Evolutionary conservation across 2,329 filamentous ascomycete species (phyloP).

Genomic region (Beauveria asiatica): DNA sequence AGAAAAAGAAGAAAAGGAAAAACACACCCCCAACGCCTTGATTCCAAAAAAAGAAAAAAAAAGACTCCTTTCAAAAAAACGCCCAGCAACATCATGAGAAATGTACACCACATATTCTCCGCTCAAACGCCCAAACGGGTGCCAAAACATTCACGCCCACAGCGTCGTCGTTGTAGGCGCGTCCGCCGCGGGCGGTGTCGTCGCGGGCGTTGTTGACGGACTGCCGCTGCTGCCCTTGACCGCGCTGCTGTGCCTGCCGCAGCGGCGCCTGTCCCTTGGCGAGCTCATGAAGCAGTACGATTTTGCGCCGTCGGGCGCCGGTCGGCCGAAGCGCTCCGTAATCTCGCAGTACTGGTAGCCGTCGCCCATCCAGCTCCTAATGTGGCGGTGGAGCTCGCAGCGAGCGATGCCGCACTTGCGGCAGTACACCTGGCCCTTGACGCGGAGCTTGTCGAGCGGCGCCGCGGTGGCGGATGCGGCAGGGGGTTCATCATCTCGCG

Average conservation of each 20-base stretch:
- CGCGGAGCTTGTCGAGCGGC: conserved; percentile 38
- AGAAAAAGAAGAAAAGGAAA: no score
- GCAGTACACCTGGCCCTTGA: conserved; percentile 53
- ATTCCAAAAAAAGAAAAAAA: no score
- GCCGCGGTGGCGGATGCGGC: no score
- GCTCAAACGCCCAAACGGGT: not conserved
- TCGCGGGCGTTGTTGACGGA: not conserved
- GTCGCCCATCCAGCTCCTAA: conserved; percentile 50
- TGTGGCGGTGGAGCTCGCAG: conserved; percentile 55
- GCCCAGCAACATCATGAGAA: no score
- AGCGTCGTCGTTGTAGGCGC: not conserved
- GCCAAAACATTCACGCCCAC: not conserved
- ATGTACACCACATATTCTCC: no score
- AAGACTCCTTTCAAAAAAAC: no score
- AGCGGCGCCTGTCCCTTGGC: conserved; percentile 48
- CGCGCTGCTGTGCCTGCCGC: conserved; percentile 53
- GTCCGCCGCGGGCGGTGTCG: not conserved
- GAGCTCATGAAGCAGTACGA: conserved; percentile 51
- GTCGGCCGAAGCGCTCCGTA: conserved; percentile 46
- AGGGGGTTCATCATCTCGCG: no score
- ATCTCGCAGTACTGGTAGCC: conserved; percentile 53
- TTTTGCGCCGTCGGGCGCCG: conserved; percentile 37
- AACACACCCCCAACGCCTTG: no score
- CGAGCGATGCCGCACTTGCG: conserved; percentile 52
- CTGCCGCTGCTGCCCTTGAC: no score